phyloP scores from a whole-genome alignment of 1,284 basidiomycete genomes.

The Ustilago cynodontis region DNA sequence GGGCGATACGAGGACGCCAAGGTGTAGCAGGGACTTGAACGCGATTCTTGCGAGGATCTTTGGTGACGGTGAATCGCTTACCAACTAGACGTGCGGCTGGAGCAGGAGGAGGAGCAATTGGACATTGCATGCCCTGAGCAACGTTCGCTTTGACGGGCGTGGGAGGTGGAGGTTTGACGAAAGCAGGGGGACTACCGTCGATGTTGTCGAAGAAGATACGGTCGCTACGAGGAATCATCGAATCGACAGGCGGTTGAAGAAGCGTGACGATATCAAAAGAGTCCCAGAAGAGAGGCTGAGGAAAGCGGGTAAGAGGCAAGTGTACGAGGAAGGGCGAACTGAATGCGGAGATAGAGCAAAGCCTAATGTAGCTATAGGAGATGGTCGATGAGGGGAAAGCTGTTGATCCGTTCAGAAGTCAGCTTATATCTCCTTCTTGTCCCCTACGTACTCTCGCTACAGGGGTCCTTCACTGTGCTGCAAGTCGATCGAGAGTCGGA shows the following conservation, averaged over 20 bases:
- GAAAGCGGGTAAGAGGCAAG: background rate
- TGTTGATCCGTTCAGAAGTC: background rate
- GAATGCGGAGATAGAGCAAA: conserved; percentile 12
- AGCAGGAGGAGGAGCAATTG: background rate
- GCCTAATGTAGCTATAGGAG: conserved; percentile 1
- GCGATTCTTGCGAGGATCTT: conserved; percentile 22
- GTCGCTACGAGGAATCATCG: conserved; percentile 40
- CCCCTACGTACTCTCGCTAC: background rate
- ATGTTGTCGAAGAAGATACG: conserved; percentile 21
- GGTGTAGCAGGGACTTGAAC: conserved; percentile 24
- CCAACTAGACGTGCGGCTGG: background rate
- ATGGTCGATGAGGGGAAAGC: background rate
- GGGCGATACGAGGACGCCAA: conserved; percentile 39
- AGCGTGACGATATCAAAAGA: background rate
- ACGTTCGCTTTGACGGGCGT: background rate
- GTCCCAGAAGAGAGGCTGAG: background rate
- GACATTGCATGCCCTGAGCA: background rate
- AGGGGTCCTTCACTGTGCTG: no score
- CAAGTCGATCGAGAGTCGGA: background rate
- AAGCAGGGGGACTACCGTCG: conserved; percentile 7
- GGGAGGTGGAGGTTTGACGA: conserved; percentile 8
- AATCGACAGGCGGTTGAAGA: background rate
- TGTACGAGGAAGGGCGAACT: background rate
- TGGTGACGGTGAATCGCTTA: conserved; percentile 19
- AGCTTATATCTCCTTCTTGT: conserved; percentile 21